Percentiles rank a stretch among this genome's conserved stretches.
Evolutionary conservation across 2,329 filamentous ascomycete genomes (phyloP).

Genomic region (Fusarium sp.): DNA sequence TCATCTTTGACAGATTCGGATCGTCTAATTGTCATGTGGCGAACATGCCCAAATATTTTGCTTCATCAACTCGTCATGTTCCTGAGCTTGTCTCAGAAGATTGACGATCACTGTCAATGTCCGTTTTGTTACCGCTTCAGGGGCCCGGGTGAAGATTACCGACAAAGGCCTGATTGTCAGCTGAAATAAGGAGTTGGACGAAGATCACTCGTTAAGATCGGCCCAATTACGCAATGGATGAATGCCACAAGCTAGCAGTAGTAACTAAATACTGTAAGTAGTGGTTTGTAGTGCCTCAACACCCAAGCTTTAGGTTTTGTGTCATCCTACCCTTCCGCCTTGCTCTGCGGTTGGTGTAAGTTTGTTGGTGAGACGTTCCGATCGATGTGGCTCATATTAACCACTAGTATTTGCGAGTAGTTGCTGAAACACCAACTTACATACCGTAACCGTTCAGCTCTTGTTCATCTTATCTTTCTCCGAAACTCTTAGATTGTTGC

Average conservation of each 20-base stretch:
- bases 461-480: neutral
- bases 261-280: neutral
- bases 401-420: conserved; percentile 4
- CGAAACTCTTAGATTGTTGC: conserved; percentile 18
- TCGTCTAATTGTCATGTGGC: conserved; percentile 40
- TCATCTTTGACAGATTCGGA: conserved; percentile 38
- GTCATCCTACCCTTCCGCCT: conserved; percentile 7
- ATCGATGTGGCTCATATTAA: conserved; percentile 16
- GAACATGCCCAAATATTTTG: conserved; percentile 24
- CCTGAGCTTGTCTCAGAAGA: conserved; percentile 35
- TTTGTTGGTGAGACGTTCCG: conserved; percentile 25
- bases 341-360: conserved; percentile 10
- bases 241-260: neutral
- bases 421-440: conserved; percentile 9
- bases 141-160: conserved; percentile 22
- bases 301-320: conserved; percentile 9
- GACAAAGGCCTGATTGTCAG: conserved; percentile 13
- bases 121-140: conserved; percentile 23
- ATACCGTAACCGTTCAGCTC: neutral
- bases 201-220: conserved; percentile 11
- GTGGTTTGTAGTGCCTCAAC: neutral
- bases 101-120: conserved; percentile 19
- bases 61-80: conserved; percentile 9
- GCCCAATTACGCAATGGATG: conserved; percentile 10
- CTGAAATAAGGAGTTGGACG: conserved; percentile 8